These are phyloP conservation scores for Daldinia sp. DNA, from an alignment of 2,329 filamentous ascomycete species.

Conservation along the genomic window DNA sequence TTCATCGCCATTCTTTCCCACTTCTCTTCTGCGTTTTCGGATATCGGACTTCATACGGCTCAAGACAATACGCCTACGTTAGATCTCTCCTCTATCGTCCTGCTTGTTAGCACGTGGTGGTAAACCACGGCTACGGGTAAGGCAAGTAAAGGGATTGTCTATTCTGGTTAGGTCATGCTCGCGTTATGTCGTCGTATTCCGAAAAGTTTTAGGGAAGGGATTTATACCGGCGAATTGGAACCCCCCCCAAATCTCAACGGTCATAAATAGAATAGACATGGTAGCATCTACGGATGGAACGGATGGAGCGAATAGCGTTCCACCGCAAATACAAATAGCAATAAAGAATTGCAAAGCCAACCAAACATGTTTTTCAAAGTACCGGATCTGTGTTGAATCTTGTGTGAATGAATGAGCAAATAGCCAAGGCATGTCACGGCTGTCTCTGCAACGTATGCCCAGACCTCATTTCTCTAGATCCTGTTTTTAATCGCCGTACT, in stretches of 20 bases:
- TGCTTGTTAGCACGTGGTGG: neutral
- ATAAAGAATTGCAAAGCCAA: conserved; percentile 13
- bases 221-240: conserved; percentile 1
- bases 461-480: neutral
- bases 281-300: conserved; percentile 18
- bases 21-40: neutral
- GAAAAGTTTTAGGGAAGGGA: conserved; percentile 2
- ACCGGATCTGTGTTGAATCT: neutral
- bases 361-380: neutral
- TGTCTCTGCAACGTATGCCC: neutral
- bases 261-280: conserved; percentile 10
- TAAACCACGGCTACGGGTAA: neutral
- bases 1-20: neutral
- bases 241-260: conserved; percentile 6
- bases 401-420: neutral
- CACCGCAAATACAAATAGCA: conserved; percentile 6
- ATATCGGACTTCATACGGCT: neutral
- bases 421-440: neutral
- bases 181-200: conserved; percentile 4
- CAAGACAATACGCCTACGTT: neutral
- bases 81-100: neutral
- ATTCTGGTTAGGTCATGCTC: neutral
- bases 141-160: neutral
- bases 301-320: conserved; percentile 6
- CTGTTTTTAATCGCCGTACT: neutral